Evolutionary conservation across 768 basidiomycete species (phyloP).

Genomic region (Mycena crocata): DNA sequence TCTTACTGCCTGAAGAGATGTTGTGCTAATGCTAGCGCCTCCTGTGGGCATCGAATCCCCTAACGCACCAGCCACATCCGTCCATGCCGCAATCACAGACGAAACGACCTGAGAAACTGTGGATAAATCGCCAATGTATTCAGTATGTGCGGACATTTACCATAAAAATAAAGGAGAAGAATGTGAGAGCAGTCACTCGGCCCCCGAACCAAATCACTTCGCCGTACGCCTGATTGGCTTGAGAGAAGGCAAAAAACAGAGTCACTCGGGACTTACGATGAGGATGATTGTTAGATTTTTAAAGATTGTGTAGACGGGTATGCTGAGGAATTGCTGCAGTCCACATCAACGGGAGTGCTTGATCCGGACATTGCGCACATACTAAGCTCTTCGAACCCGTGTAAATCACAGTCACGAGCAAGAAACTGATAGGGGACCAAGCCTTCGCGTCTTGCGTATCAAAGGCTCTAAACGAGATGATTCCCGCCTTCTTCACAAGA

Average conservation of each 20-base stretch:
- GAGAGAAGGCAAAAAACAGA: slow-evolving; percentile 1
- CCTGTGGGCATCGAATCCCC: slow-evolving; percentile 49
- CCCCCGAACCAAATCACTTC: slow-evolving; percentile 98
- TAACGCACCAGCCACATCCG: slow-evolving; percentile 74
- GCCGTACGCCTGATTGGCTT: slow-evolving; percentile 82
- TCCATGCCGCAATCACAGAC: slow-evolving; percentile 96
- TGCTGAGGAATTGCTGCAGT: slow-evolving; percentile 91
- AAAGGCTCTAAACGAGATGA: slow-evolving; percentile 89
- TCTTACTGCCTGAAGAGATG: slow-evolving; percentile 54
- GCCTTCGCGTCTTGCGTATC: slow-evolving; percentile 85
- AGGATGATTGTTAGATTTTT: slow-evolving; percentile 99
- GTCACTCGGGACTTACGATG: slow-evolving; percentile 67
- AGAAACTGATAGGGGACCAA: slow-evolving; percentile 95
- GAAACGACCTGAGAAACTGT: slow-evolving; percentile 78
- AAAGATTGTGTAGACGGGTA: slow-evolving; percentile 97
- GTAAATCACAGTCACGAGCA: slow-evolving; percentile 95
- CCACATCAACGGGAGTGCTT: not conserved
- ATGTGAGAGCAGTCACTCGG: slow-evolving; percentile 85
- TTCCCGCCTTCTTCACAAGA: slow-evolving; percentile 75
- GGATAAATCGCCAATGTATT: slow-evolving; percentile 2
- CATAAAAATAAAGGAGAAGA: slow-evolving; percentile 94
- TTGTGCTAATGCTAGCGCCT: slow-evolving; percentile 48
- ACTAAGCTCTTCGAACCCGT: slow-evolving; percentile 98
- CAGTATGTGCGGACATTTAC: slow-evolving; percentile 51
- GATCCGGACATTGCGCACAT: slow-evolving; percentile 45